Percentiles rank a stretch among this genome's conserved stretches.
Conservation (phyloP, 257 asterid genomes). For the Solanum tarapatanum region DNA sequence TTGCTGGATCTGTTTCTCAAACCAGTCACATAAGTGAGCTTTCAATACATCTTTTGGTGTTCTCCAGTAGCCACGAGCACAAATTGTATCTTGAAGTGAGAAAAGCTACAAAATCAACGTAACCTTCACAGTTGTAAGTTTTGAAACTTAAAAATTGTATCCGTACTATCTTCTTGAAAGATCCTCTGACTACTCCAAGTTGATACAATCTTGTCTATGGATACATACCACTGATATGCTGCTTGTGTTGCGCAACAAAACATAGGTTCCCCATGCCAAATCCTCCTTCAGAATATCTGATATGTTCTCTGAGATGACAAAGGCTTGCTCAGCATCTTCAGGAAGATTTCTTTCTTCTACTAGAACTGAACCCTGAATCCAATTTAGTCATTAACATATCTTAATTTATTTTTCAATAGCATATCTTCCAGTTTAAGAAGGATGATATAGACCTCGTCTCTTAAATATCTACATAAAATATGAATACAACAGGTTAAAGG, state of each 20-base stretch:
- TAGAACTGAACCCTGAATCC: slow-evolving; percentile 60
- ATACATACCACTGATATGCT: slow-evolving; percentile 75
- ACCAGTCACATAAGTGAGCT: slow-evolving; percentile 42
- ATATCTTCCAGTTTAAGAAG: background rate
- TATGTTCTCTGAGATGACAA: slow-evolving; percentile 45
- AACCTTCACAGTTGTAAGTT: background rate
- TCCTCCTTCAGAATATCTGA: slow-evolving; percentile 56
- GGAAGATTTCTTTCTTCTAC: slow-evolving; percentile 46
- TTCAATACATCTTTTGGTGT: slow-evolving; percentile 42
- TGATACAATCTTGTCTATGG: background rate
- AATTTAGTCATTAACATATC: background rate
- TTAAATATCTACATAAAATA: background rate
- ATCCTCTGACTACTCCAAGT: background rate
- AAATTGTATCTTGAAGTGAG: slow-evolving; percentile 44
- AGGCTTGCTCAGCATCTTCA: slow-evolving; percentile 61
- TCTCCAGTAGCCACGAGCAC: slow-evolving; percentile 93
- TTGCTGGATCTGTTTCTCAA: slow-evolving; percentile 36
- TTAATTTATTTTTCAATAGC: background rate
- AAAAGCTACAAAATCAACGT: slow-evolving; percentile 45
- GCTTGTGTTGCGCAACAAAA: slow-evolving; percentile 73
- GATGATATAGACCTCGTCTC: background rate
- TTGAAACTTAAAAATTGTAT: background rate
- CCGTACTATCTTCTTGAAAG: background rate
- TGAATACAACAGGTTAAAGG: background rate
- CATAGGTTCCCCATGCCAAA: slow-evolving; percentile 93